A percentile compares a stretch with the other conserved stretches of the same genome.
Evolutionary conservation across 495 filamentous ascomycete species (phyloP).

Genomic region (Penicillium manginii): DNA sequence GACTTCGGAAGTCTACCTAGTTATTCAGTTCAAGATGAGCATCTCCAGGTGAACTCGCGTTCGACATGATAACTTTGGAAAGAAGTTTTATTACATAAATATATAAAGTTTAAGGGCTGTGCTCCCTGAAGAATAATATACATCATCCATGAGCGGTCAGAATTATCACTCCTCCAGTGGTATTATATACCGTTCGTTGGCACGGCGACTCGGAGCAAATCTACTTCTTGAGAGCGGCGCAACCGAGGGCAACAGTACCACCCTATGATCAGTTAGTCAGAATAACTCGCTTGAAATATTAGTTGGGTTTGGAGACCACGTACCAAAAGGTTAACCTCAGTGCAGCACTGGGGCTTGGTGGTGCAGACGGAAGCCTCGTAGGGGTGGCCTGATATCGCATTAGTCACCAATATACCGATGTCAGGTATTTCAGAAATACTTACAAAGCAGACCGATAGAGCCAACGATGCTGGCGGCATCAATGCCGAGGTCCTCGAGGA

Average conservation of each 20-base stretch:
- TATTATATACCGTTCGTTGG: not conserved
- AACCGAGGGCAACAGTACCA: conserved; percentile 33
- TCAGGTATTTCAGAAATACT: not conserved
- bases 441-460: conserved; percentile 42
- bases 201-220: not conserved
- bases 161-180: not conserved
- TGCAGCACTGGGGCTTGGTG: conserved; percentile 37
- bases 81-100: conserved; percentile 1
- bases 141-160: not conserved
- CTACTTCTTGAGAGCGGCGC: conserved; percentile 18
- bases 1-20: too few species aligned
- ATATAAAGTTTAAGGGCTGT: not conserved
- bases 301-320: not conserved
- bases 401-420: not conserved
- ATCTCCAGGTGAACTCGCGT: too few species aligned
- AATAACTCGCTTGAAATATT: not conserved
- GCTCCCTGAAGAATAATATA: conserved; percentile 10
- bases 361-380: conserved; percentile 28
- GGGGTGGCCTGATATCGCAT: conserved; percentile 29
- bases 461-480: conserved; percentile 79
- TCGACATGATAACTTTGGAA: too few species aligned
- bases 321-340: conserved; percentile 41
- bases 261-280: conserved; percentile 17
- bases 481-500: conserved; percentile 76
- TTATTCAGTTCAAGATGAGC: too few species aligned